Evolutionary conservation across 257 asterid species (phyloP).

Genomic region (Solanum chiquidenum): DNA sequence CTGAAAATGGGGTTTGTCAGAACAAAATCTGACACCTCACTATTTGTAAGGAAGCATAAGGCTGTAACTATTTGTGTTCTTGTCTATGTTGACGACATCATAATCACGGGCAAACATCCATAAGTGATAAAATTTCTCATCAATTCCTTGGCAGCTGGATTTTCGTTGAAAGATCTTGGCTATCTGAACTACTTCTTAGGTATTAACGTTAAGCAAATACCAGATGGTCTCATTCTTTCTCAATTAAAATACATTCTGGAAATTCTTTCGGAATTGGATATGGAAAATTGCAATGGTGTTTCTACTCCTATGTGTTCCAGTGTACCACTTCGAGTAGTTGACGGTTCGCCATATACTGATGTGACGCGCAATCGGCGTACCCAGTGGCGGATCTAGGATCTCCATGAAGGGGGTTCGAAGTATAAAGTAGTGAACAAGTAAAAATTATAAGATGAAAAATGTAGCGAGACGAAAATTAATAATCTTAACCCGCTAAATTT

Average conservation of each 20-base stretch:
- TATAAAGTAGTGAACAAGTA: too few relatives aligned
- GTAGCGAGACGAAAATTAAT: too few relatives aligned
- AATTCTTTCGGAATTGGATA: neutral
- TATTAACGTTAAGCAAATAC: neutral
- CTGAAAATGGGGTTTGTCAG: neutral
- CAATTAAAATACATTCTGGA: neutral
- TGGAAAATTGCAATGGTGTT: neutral
- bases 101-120: neutral
- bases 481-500: too few relatives aligned
- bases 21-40: neutral
- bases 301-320: neutral
- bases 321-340: neutral
- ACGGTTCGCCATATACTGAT: neutral
- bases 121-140: neutral
- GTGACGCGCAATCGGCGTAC: neutral
- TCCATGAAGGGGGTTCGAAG: too few relatives aligned
- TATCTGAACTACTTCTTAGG: neutral
- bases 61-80: neutral
- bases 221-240: neutral
- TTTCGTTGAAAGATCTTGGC: neutral
- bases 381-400: neutral
- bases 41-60: neutral
- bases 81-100: neutral
- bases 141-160: neutral
- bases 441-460: too few relatives aligned